Evolutionary conservation across 1,284 basidiomycete species (phyloP), one percentile per base, ranked within the genome.

Genomic region (Gomphus bonarii): DNA sequence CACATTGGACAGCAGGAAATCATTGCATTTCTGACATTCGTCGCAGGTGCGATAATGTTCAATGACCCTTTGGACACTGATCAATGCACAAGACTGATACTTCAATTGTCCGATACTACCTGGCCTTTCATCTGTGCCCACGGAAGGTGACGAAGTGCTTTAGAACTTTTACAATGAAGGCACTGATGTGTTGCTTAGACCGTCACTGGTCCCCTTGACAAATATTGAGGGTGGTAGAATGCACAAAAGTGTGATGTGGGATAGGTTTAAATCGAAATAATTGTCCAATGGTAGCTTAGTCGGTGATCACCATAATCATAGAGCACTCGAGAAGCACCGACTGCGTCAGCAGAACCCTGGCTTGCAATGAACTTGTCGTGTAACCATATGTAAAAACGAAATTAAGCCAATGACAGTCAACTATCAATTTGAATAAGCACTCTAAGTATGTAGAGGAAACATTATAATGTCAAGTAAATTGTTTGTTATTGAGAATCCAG

Each of bases 111-210:
- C 3, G 67, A 77, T 58, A 90, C 91, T 1, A 75, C 78, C 2
- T 86, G 91, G 63, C 94, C 95, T 1, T 97, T 95, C 69, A 88
- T 90, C 66, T 98, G 95, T 71, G 95, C 95, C 16, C 95, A 98
- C 70, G 95, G 94, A 65, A 78, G 85, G 85, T 85, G 31, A 52
- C 2, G 12, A 16, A 44, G 14, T 40, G 43, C 28, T 30, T 36
- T 40, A 9, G 31, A 36, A 25, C 4, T n/a, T 35, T n/a, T 16
- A 1, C 6, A 31, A 30, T 50, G 38, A n/a, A n/a, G n/a, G 25
- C 18, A 57, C 8, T 48, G 54, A 40, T 60, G 50, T 46, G 48
- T 44, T 40, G 28, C 40, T 7, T 54, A 77, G 77, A 62, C 75
- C 77, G 12, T 78, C 78, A 22, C 65, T 80, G 44, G 72, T 75